Evolutionary conservation across 2,329 filamentous ascomycete species (phyloP).

Genomic region (Aureobasidium sp.): DNA sequence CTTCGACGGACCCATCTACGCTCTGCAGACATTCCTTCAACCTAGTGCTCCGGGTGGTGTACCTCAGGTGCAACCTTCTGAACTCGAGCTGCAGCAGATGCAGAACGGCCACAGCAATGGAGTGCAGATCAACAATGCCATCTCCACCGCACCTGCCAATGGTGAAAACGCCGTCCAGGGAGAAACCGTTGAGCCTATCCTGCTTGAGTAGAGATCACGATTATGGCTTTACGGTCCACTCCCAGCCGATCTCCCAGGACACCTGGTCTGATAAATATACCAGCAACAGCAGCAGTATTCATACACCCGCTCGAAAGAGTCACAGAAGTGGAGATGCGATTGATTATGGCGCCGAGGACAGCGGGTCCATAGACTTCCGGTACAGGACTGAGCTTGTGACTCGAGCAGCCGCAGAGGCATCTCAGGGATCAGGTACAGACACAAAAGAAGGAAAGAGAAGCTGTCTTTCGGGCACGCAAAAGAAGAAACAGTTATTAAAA

Average conservation of each 20-base stretch:
- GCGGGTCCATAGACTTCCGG: neutral
- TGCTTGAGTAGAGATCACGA: neutral
- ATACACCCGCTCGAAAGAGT: no score
- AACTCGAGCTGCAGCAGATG: neutral
- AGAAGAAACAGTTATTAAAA: neutral
- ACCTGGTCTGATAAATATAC: neutral
- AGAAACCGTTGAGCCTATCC: neutral
- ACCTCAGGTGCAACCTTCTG: slow-evolving; percentile 1
- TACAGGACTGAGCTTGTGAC: no score
- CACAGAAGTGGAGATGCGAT: neutral
- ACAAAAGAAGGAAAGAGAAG: neutral
- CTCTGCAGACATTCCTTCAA: slow-evolving; percentile 15
- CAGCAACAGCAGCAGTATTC: neutral
- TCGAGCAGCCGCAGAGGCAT: neutral
- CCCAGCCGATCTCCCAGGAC: neutral
- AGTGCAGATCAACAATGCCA: neutral
- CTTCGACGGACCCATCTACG: slow-evolving; percentile 68
- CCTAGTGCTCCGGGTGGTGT: neutral
- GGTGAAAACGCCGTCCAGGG: neutral
- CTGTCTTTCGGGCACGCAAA: neutral
- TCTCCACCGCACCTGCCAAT: neutral
- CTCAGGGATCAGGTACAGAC: neutral
- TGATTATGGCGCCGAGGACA: neutral
- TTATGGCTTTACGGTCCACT: neutral
- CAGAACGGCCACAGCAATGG: neutral